Base-by-base conservation (phyloP, 2,329 filamentous ascomycete species). In the Coniella lustricola region DNA sequence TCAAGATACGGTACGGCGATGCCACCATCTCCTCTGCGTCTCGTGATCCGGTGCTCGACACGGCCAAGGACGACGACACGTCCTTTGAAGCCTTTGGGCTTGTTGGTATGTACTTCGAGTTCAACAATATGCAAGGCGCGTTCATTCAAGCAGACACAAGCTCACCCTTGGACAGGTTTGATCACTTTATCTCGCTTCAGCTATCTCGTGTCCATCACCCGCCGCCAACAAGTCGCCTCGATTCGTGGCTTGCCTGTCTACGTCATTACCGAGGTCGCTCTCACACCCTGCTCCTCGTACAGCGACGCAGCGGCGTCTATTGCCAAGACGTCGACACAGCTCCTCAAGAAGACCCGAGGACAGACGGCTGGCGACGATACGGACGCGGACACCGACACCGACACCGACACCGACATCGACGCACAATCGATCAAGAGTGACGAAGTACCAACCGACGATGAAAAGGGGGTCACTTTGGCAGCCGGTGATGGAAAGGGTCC, bases 131-230 rank as follows among this genome's bases (percentile, higher is more conserved):
- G 22, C 16, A 9, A 5, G 16, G 38, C 8, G 20, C 12, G 9
- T n/a, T 16, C 7, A 38, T 17, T 12, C 8, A 10, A 17, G 3
- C 18, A 14, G 10, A 17, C 32, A 34, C 16, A n/a, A 31, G n/a
- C 29, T 46, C 37, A 45, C 17, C 21, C 3, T 29, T 20, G 44
- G 20, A 14, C 55, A 97, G 91, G 93, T 18, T 71, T 98, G 1
- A 77, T 98, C 38, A 88, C 83, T 32, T 79, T 97, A 51, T 87
- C 90, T 18, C 85, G 82, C 33, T 78, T 84, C 22, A 87, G 82
- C 55, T 97, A 91, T 66, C 77, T 98, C 7, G 79, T 98, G 50
- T 85, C 88, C 10, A 94, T 98, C 59, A 90, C 85, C 18, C 80
- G 82, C 50, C 86, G 91, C 40, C 80, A 94, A 60, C 87, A 95